Evolutionary conservation across 2,329 filamentous ascomycete species (phyloP), one percentile per base, ranked within the genome.

Genomic region (Hansfordia pulvinata): DNA sequence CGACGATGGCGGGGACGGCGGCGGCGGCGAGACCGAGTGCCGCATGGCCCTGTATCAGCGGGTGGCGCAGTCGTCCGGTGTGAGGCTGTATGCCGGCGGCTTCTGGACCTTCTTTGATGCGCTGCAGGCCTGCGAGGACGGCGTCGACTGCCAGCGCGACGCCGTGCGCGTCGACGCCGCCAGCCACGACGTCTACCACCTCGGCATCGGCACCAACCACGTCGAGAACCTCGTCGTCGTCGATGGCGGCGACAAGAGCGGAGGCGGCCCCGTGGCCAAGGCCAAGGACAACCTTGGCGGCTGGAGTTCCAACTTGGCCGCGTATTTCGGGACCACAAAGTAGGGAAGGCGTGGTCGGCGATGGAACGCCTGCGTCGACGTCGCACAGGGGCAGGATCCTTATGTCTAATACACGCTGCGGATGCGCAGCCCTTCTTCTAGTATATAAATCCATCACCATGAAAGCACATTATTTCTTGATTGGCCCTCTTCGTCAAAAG

Each of bases 141-240:
- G 17, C 16, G 19, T 19, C 8, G 22, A 73, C 51, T 19, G 60
- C 58, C 16, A 70, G 60, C 4, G 58, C 55, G 13, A 53, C 62
- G 7, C 64, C 63, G 10, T 53, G 53, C 5, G 54, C 49, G 9
- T 60, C 56, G 10, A 58, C n/a, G n/a, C n/a, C 56, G 18, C 60
- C 54, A 31, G 75, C 60, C 43, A 75, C 66, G 8, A 66, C 61
- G 22, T 76, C 53, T 37, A 76, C 63, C 10, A 68, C 70, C 26
- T 35, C 22, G 35, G 29, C 8, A 12, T 35, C 19, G 30, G 33
- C 17, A 29, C 30, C 2, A 33, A 35, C 26, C 25, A 33, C 19
- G 31, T 37, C 7, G 16, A 11, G 2, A 30, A 33, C 10, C 16
- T 37, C 4, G 31, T 37, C 3, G 23, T 33, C 5, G 13, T 25